Base-by-base conservation (phyloP, 176 grass and related monocot species). In the Musa schizocarpa region DNA sequence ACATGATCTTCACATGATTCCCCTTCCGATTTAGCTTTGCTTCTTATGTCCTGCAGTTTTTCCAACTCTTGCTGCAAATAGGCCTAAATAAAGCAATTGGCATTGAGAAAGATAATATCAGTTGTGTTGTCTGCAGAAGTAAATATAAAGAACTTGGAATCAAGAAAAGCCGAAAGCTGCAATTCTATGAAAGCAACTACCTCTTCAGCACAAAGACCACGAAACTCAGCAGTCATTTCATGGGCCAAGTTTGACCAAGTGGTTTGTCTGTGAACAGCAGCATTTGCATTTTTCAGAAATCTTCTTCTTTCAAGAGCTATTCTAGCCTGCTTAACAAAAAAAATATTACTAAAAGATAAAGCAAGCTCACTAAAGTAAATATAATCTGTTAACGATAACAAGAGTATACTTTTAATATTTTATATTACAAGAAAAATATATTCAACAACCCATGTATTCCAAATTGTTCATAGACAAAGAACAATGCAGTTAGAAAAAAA, bases 161-260 rank as follows among this genome's bases (percentile, higher is more conserved):
- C 3, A 11, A 72, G 34, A 9, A 68, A 13, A 9, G 13, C 54
- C 14, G 9, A 74, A 9, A 34, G 48, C n/a, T 82, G 79, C n/a
- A 48, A 84, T 55, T 77, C 19, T 54, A 82, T 52, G 69, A 24
- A 76, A 79, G 54, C 26, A 22, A 77, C 50, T 86, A 99, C 96
- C 96, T 99, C 96, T 92, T 99, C 96, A 56, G 96, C 96, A 86
- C 91, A 95, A 72, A 99, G 91, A 83, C 96, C 90, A 77, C 96
- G 91, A 77, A 99, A 99, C 83, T 99, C 96, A 53, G 91, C 81
- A 57, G 96, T 99, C 91, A 99, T 99, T 94, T 99, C 96, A 85
- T 99, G 89, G 76, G 96, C 96, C 50, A 99, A 88, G 84, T 92
- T 94, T 73, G 88, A 95, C 96, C 96, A 99, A 19, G 85, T 89